These are phyloP conservation scores for Acacia confusa DNA, from an alignment of 306 rosid species.

Conservation along the genomic window DNA sequence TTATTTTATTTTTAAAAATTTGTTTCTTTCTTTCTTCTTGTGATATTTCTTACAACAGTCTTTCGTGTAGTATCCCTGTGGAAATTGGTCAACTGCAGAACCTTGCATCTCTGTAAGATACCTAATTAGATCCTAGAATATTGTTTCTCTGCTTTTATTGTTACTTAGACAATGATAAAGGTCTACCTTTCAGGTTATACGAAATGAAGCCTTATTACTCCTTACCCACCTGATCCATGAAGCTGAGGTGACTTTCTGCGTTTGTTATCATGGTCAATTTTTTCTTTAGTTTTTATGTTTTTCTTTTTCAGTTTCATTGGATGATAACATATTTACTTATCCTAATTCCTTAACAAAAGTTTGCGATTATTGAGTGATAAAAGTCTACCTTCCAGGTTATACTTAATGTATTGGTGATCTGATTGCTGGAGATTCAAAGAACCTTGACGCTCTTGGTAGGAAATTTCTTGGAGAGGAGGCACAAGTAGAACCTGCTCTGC, in stretches of 20 bases:
- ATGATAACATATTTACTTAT: slow-evolving; percentile 11
- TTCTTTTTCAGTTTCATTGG: neutral
- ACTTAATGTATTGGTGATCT: slow-evolving; percentile 83
- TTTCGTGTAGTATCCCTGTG: slow-evolving; percentile 63
- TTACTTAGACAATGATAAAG: slow-evolving; percentile 26
- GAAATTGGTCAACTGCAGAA: slow-evolving; percentile 87
- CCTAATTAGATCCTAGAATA: neutral
- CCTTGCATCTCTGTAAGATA: slow-evolving; percentile 60
- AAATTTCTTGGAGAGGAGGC: slow-evolving; percentile 84
- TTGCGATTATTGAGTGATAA: slow-evolving; percentile 52
- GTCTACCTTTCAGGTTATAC: slow-evolving; percentile 70
- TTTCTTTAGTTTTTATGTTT: neutral
- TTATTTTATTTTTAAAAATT: neutral
- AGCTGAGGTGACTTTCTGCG: slow-evolving; percentile 73
- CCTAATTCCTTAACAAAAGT: slow-evolving; percentile 28
- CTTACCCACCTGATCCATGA: slow-evolving; percentile 90
- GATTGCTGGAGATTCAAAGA: slow-evolving; percentile 77
- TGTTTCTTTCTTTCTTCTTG: slow-evolving; percentile 28
- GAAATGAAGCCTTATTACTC: slow-evolving; percentile 88
- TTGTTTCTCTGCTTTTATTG: slow-evolving; percentile 12
- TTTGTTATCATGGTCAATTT: slow-evolving; percentile 11
- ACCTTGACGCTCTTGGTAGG: slow-evolving; percentile 72
- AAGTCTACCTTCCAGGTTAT: no score
- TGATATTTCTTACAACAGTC: slow-evolving; percentile 74
- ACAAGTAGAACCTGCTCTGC: slow-evolving; percentile 80